phyloP scores from a whole-genome alignment of 2,329 filamentous ascomycete species.

The Lecanosticta acicola region DNA sequence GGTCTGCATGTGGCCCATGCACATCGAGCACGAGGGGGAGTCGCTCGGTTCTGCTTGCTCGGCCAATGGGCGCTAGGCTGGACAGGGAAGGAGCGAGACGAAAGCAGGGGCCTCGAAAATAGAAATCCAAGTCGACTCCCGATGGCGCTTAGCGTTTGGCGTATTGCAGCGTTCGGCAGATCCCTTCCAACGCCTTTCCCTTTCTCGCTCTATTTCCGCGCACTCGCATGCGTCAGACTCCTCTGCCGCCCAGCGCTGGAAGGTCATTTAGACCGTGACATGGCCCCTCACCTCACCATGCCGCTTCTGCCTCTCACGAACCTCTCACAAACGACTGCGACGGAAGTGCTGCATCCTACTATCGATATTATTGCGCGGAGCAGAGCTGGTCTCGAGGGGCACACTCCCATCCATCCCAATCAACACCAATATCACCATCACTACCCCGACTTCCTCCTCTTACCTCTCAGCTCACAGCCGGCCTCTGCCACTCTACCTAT shows the following conservation, averaged over 20 bases:
- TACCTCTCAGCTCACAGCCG: too few species aligned
- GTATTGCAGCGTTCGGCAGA: not conserved
- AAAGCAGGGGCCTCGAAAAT: not conserved
- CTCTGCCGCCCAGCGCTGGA: not conserved
- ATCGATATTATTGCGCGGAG: too few species aligned
- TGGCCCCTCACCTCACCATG: not conserved
- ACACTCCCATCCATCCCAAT: not conserved
- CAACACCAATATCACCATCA: not conserved
- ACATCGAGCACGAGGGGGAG: slow-evolving; percentile 1
- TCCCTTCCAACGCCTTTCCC: not conserved
- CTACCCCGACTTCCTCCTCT: not conserved
- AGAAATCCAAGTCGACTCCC: too few species aligned
- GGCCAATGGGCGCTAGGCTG: not conserved
- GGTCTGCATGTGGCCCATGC: not conserved
- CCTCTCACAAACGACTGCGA: too few species aligned
- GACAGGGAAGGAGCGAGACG: not conserved
- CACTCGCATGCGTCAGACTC: not conserved
- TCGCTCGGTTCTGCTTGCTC: not conserved
- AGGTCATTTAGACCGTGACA: not conserved
- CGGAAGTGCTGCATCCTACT: too few species aligned
- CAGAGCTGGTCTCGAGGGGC: not conserved
- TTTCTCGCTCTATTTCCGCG: slow-evolving; percentile 2
- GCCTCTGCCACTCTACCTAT: too few species aligned
- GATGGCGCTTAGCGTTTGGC: not conserved
- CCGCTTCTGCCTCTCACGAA: too few species aligned